Percentiles rank a stretch among this genome's conserved stretches.
These are phyloP conservation scores for Barnettozyma siamensis DNA, from an alignment of 805 yeast species.

Conservation along the genomic window DNA sequence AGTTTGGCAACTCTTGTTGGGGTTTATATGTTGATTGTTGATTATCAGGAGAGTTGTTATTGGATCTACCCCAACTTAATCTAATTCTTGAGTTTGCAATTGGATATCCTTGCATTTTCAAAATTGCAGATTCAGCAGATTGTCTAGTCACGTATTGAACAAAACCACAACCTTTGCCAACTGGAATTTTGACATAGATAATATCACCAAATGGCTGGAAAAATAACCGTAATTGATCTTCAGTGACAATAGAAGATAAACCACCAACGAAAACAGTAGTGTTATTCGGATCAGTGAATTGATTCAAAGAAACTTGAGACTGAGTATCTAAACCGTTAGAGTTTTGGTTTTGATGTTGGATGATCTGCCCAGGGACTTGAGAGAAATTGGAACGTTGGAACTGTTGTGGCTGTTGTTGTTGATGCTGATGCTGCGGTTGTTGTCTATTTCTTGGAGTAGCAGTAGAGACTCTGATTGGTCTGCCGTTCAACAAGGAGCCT, in stretches of 20 bases:
- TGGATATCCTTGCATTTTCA: conserved; percentile 85
- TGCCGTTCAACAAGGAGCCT: conserved; percentile 62
- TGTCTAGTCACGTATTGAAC: conserved; percentile 73
- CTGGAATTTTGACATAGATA: conserved; percentile 72
- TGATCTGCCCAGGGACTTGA: conserved; percentile 8
- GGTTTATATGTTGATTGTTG: conserved; percentile 15
- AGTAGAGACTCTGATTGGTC: conserved; percentile 73
- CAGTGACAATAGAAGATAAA: conserved; percentile 50
- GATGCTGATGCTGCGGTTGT: conserved; percentile 15
- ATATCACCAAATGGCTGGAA: conserved; percentile 70
- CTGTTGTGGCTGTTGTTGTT: conserved; percentile 14
- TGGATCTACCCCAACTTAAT: conserved; percentile 81
- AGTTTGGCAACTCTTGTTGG: conserved; percentile 21
- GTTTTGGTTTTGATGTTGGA: conserved; percentile 10
- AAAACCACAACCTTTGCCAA: conserved; percentile 76
- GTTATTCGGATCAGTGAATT: conserved; percentile 74
- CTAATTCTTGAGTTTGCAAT: conserved; percentile 80
- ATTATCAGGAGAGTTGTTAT: conserved; percentile 17
- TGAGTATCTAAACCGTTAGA: conserved; percentile 29
- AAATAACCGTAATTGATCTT: conserved; percentile 52
- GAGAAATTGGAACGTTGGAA: conserved; percentile 10
- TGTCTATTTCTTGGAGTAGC: conserved; percentile 49
- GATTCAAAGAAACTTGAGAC: conserved; percentile 50
- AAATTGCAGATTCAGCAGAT: conserved; percentile 81
- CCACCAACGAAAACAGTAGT: conserved; percentile 73